A percentile compares a stretch with the other conserved stretches of the same genome.
Evolutionary conservation across 768 basidiomycete species (phyloP).

Genomic region (Aureoboletus auriporus): DNA sequence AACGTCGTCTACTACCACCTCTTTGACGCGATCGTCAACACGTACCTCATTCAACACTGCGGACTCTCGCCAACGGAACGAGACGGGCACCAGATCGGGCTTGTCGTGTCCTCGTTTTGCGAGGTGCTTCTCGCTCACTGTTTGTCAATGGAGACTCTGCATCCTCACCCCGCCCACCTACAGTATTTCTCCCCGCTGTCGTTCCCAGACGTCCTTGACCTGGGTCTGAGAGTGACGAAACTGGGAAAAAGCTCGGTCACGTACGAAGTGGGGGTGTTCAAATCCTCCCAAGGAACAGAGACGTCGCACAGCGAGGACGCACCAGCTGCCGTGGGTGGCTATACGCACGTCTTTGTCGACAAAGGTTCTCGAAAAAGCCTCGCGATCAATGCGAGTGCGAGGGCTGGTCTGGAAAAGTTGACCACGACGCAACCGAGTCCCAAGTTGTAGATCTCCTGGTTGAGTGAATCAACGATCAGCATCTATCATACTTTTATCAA

Average conservation of each 20-base stretch:
- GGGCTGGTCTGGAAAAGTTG: slow-evolving; percentile 40
- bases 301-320: slow-evolving; percentile 11
- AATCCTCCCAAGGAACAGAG: slow-evolving; percentile 11
- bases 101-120: slow-evolving; percentile 76
- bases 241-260: slow-evolving; percentile 73
- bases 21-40: slow-evolving; percentile 79
- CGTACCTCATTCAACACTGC: slow-evolving; percentile 69
- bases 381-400: slow-evolving; percentile 39
- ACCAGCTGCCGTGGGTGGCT: slow-evolving; percentile 48
- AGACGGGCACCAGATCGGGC: slow-evolving; percentile 49
- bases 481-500: too few relatives aligned
- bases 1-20: slow-evolving; percentile 79
- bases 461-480: too few relatives aligned
- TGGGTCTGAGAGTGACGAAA: slow-evolving; percentile 64
- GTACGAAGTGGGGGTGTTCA: slow-evolving; percentile 79
- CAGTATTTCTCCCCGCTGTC: slow-evolving; percentile 71
- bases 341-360: slow-evolving; percentile 84
- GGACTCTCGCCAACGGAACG: slow-evolving; percentile 42
- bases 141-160: too few relatives aligned
- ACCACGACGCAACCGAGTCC: not conserved
- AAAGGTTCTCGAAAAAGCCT: slow-evolving; percentile 53
- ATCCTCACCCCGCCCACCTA: too few relatives aligned
- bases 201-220: slow-evolving; percentile 67
- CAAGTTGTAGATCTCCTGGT: too few relatives aligned
- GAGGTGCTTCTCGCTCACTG: slow-evolving; percentile 37